Conservation (phyloP, 495 filamentous ascomycete species). For the Penicillium robsamsonii region DNA sequence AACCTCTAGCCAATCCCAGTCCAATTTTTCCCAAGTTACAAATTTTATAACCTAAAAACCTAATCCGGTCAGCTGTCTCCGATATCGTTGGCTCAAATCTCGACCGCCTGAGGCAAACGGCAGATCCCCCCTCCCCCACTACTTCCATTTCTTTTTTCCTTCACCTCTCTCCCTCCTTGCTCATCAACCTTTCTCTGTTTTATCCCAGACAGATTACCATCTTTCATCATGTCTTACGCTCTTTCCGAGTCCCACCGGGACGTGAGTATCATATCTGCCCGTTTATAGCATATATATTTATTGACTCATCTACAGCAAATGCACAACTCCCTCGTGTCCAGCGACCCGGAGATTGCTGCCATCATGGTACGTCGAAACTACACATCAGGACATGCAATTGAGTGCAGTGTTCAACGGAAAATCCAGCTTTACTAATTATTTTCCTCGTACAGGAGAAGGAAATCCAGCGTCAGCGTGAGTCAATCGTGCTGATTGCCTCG, state of each 20-base stretch:
- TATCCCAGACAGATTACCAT: constrained; percentile 16
- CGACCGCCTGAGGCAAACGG: constrained; percentile 25
- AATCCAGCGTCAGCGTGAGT: constrained; percentile 96
- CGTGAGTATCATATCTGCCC: constrained; percentile 51
- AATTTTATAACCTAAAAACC: constrained; percentile 16
- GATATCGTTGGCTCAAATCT: constrained; percentile 22
- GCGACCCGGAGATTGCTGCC: constrained; percentile 85
- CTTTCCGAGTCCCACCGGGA: constrained; percentile 85
- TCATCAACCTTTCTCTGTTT: constrained; percentile 11
- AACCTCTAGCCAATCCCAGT: background rate
- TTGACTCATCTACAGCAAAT: constrained; percentile 75
- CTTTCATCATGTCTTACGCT: constrained; percentile 67
- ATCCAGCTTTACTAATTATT: constrained; percentile 9
- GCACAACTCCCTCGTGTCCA: constrained; percentile 78
- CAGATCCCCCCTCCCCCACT: too few species aligned
- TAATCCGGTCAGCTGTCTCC: constrained; percentile 27
- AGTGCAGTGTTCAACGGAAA: background rate
- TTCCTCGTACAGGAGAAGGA: constrained; percentile 67
- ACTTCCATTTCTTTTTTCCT: too few species aligned
- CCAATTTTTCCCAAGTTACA: background rate
- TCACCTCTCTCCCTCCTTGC: constrained; percentile 8
- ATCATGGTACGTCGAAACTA: constrained; percentile 85
- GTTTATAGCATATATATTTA: constrained; percentile 19
- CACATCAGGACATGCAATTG: background rate
- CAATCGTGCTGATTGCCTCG: constrained; percentile 96